Evolutionary conservation across 163 green algal species (phyloP).

Genomic region (Coccomyxa subellipsoidea): DNA sequence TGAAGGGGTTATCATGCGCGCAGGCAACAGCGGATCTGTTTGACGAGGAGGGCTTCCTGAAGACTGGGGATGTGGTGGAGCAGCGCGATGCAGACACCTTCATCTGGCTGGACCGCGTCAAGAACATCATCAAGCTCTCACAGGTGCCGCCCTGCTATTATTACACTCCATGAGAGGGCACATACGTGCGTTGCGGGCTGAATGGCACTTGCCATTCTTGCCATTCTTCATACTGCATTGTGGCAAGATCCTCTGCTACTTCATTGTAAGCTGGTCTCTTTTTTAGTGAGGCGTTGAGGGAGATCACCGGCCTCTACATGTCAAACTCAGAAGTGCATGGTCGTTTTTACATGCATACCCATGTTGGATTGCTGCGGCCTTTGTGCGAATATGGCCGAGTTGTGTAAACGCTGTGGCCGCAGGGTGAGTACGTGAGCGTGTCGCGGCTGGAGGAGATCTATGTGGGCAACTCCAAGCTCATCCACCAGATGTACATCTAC

Average conservation of each 20-base stretch:
- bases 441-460: constrained; percentile 99
- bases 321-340: background rate
- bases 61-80: constrained; percentile 87
- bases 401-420: too few relatives aligned
- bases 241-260: too few relatives aligned
- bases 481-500: constrained; percentile 87
- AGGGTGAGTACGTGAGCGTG: constrained; percentile 93
- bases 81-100: constrained; percentile 86
- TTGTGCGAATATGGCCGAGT: too few relatives aligned
- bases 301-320: too few relatives aligned
- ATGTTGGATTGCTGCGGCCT: too few relatives aligned
- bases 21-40: constrained; percentile 73
- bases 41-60: constrained; percentile 69
- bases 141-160: constrained; percentile 38
- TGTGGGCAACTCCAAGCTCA: constrained; percentile 61
- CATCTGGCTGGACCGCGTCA: constrained; percentile 96
- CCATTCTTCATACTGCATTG: too few relatives aligned
- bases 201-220: too few relatives aligned
- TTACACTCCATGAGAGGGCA: too few relatives aligned
- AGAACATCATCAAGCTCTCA: constrained; percentile 95
- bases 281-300: too few relatives aligned
- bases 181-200: too few relatives aligned
- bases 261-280: too few relatives aligned
- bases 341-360: too few relatives aligned
- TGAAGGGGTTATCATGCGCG: background rate